A percentile compares a stretch with the other conserved stretches of the same genome.
These are phyloP conservation scores for Colletotrichum lindemuthianum DNA, from an alignment of 2,329 filamentous ascomycete genomes.

Conservation along the genomic window DNA sequence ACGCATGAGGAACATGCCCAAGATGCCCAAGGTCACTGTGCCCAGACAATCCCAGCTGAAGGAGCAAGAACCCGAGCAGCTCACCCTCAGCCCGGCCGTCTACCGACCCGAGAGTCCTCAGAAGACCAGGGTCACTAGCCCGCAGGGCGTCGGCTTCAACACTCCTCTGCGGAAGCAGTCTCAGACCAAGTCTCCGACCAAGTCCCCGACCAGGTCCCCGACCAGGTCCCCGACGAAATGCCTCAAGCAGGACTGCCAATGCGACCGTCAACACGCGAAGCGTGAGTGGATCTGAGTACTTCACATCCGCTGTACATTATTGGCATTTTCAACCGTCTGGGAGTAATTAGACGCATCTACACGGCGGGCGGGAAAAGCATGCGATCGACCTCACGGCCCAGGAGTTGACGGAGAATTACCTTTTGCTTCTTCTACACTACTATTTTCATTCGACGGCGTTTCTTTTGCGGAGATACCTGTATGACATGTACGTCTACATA, in stretches of 20 bases:
- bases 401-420: slow-evolving; percentile 32
- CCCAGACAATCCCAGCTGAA: slow-evolving; percentile 22
- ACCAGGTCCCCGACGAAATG: background rate
- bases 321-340: slow-evolving; percentile 39
- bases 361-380: slow-evolving; percentile 33
- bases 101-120: slow-evolving; percentile 57
- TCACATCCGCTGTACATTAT: slow-evolving; percentile 18
- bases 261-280: slow-evolving; percentile 37
- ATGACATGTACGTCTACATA: slow-evolving; percentile 34
- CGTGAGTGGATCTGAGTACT: slow-evolving; percentile 45
- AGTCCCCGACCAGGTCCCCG: too few relatives aligned
- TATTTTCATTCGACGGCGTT: slow-evolving; percentile 36
- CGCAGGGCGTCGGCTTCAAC: slow-evolving; percentile 55
- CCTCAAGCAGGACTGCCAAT: slow-evolving; percentile 35
- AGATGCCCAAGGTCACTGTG: slow-evolving; percentile 43
- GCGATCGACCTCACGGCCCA: slow-evolving; percentile 16
- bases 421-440: slow-evolving; percentile 36
- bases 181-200: slow-evolving; percentile 7
- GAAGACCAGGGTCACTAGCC: slow-evolving; percentile 52
- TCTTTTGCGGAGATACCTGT: slow-evolving; percentile 36
- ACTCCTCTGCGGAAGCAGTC: slow-evolving; percentile 31
- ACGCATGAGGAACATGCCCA: slow-evolving; percentile 51
- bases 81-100: slow-evolving; percentile 61
- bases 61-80: slow-evolving; percentile 43
- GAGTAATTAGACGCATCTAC: slow-evolving; percentile 25